phyloP scores from a whole-genome alignment of 306 rosid species.

The Hippophae gyantsensis region DNA sequence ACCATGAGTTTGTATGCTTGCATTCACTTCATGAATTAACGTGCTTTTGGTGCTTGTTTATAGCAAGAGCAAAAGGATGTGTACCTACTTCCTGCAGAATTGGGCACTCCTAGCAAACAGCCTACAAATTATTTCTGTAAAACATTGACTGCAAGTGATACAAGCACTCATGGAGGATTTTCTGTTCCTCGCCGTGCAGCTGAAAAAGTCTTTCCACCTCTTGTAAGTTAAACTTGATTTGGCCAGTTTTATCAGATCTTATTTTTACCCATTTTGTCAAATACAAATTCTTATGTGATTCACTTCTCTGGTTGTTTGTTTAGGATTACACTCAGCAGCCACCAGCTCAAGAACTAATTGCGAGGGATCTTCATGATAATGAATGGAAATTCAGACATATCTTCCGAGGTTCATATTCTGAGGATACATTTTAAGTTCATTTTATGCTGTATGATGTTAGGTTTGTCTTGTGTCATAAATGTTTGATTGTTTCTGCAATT shows the following conservation, averaged over 20 bases:
- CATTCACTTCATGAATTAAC: slow-evolving; percentile 18
- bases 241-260: not conserved
- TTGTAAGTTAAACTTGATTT: slow-evolving; percentile 33
- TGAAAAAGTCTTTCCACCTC: slow-evolving; percentile 75
- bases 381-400: slow-evolving; percentile 72
- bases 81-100: slow-evolving; percentile 56
- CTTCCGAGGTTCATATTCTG: slow-evolving; percentile 41
- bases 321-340: slow-evolving; percentile 71
- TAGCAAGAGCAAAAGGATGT: slow-evolving; percentile 74
- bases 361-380: slow-evolving; percentile 67
- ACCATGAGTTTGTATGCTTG: not conserved
- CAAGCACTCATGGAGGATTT: slow-evolving; percentile 75
- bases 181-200: slow-evolving; percentile 83
- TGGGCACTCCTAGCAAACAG: slow-evolving; percentile 60
- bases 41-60: slow-evolving; percentile 7
- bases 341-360: slow-evolving; percentile 64
- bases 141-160: slow-evolving; percentile 68
- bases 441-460: not conserved
- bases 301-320: slow-evolving; percentile 12
- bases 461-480: too few relatives aligned
- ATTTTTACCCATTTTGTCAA: not conserved
- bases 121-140: slow-evolving; percentile 69
- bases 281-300: not conserved
- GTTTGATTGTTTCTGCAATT: too few relatives aligned
- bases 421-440: not conserved